Base-by-base conservation (phyloP, 163 green algal genomes). In the Chlamydomonas reinhardtii region DNA sequence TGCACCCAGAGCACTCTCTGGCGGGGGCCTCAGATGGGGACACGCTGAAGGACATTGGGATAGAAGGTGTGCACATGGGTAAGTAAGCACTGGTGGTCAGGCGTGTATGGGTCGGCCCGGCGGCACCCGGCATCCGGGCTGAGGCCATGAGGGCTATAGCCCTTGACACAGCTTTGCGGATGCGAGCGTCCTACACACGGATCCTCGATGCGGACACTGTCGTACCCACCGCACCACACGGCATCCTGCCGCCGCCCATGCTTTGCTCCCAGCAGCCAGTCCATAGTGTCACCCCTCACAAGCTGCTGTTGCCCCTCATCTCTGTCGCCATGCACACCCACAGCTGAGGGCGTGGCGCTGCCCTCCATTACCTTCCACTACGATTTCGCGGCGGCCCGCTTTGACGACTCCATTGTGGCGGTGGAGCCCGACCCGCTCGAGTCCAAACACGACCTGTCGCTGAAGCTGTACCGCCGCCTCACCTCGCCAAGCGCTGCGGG, bases 281-380 rank as follows among this genome's bases (percentile, higher is more conserved):
- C 5, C 5, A 5, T 48, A 5, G 39, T 8, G 39, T 48, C 39
- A 48, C 39, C 8, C 39, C 39, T 48, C 39, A 5, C 39, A 48
- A n/a, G n/a, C n/a, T n/a, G n/a, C n/a, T n/a, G n/a, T n/a, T n/a
- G n/a, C n/a, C n/a, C n/a, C n/a, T n/a, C n/a, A n/a, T n/a, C n/a
- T n/a, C n/a, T n/a, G n/a, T n/a, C n/a, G n/a, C n/a, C n/a, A n/a
- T n/a, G n/a, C 39, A 5, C 39, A 48, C 8, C 56, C 4, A 4
- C 54, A 71, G 75, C n/a, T 27, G 65, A 32, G 24, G 83, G 66
- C 32, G 66, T 61, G 22, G 2, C 29, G 15, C 74, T 89, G 66
- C 83, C 83, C 11, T n/a, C 43, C 9, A 35, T 89, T 19, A 84
- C 74, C 4, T 64, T 89, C 27, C 74, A 70, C 74, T 89, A 89